phyloP scores from a whole-genome alignment of 805 yeast species.

The Candida bentonensis region DNA sequence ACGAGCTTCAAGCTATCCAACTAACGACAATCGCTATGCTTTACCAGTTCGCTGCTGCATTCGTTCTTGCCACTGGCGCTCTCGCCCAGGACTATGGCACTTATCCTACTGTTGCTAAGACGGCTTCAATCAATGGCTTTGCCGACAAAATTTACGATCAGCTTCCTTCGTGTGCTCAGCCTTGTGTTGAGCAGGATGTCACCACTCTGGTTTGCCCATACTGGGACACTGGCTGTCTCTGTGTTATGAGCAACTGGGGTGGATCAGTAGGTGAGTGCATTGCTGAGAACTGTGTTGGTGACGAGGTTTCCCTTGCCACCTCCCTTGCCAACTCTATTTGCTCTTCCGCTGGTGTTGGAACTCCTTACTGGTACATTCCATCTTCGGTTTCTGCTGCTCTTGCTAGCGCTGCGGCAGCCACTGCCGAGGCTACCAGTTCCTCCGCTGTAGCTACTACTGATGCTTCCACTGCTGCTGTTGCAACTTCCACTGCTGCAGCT shows the following conservation, averaged over 20 bases:
- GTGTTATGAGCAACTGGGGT: conserved; percentile 35
- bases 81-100: conserved; percentile 16
- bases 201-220: conserved; percentile 35
- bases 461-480: conserved; percentile 4
- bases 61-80: conserved; percentile 3
- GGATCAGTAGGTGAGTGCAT: conserved; percentile 31
- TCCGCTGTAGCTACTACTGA: conserved; percentile 5
- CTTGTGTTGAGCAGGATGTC: conserved; percentile 14
- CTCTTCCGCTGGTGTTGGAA: conserved; percentile 25
- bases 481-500: conserved; percentile 5
- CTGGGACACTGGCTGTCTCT: conserved; percentile 39
- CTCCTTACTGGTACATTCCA: conserved; percentile 6
- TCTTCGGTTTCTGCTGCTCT: conserved; percentile 1
- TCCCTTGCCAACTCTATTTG: conserved; percentile 30
- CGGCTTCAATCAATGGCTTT: conserved; percentile 33
- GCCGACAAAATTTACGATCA: conserved; percentile 28
- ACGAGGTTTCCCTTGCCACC: conserved; percentile 27
- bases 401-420: conserved; percentile 4
- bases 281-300: conserved; percentile 25
- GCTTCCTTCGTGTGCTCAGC: conserved; percentile 32
- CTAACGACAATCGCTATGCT: not conserved
- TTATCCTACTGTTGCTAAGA: conserved; percentile 31
- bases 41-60: not conserved
- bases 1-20: too few relatives aligned
- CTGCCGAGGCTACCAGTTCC: conserved; percentile 2